Percentiles rank a stretch among this genome's conserved stretches.
phyloP scores from a whole-genome alignment of 1,284 basidiomycete species.

The Cutaneotrichosporon dermatis region DNA sequence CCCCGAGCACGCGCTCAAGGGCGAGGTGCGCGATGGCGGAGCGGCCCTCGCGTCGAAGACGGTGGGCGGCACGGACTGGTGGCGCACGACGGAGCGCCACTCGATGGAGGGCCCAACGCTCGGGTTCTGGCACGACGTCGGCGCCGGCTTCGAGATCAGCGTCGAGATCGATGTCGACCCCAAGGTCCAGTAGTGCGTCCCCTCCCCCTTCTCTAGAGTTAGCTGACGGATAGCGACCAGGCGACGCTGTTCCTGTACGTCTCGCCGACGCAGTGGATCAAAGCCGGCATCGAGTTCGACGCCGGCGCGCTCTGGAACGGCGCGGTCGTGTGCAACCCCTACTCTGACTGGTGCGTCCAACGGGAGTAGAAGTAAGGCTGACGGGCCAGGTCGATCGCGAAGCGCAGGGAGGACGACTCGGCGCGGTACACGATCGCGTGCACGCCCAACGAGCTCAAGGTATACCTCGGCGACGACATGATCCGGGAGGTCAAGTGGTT shows the following conservation, averaged over 20 bases:
- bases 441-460: slow-evolving; percentile 7
- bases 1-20: background rate
- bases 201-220: too few species aligned
- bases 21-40: slow-evolving; percentile 3
- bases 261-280: slow-evolving; percentile 29
- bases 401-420: slow-evolving; percentile 8
- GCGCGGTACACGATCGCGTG: slow-evolving; percentile 23
- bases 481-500: slow-evolving; percentile 34
- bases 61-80: slow-evolving; percentile 30
- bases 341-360: slow-evolving; percentile 34
- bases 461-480: slow-evolving; percentile 33
- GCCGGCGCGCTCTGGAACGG: slow-evolving; percentile 27
- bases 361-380: too few species aligned
- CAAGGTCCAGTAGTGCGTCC: slow-evolving; percentile 22
- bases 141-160: slow-evolving; percentile 23
- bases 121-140: slow-evolving; percentile 17
- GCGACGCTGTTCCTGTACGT: slow-evolving; percentile 28
- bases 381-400: slow-evolving; percentile 17
- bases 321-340: slow-evolving; percentile 28
- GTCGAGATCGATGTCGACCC: slow-evolving; percentile 22
- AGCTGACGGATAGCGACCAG: slow-evolving; percentile 25
- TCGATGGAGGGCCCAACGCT: slow-evolving; percentile 21
- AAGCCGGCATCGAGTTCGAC: slow-evolving; percentile 32
- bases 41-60: slow-evolving; percentile 2
- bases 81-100: slow-evolving; percentile 27